Evolutionary conservation across 1,139 yeast species (phyloP), one percentile per base, ranked within the genome.

Genomic region (Arxiozyma heterogenica): DNA sequence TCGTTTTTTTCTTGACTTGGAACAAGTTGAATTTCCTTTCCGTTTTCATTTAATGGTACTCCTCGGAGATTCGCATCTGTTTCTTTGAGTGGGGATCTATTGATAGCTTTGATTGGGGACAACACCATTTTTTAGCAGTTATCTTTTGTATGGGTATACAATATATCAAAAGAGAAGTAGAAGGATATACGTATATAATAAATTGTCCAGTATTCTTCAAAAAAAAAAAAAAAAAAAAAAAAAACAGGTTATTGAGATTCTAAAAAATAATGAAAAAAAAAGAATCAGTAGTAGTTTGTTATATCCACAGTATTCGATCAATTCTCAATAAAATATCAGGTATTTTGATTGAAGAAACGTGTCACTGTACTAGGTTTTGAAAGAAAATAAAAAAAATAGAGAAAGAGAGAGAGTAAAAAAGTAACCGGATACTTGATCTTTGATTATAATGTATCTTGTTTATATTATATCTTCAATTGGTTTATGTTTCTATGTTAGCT

Each of bases 81-180:
- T 50, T 67, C 70, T 53, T 64, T 66, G 55, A 68, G 55, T 12
- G 71, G 71, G 17, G 71, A 66, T 50, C 69, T 54, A 30, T 54
- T 54, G 17, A 55, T 44, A 47, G 55, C 49, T 49, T 57, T 57
- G n/a, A 54, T 53, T n/a, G 60, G 62, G 11, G 60, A 58, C 18
- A 54, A 53, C 57, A 57, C 55, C 44, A 46, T 46, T 22, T 27
- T 44, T 7, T 17, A 22, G 20, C 8, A 12, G 18, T 43, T n/a
- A 25, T n/a, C 5, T 22, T 44, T 25, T 44, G 18, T 23, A 34
- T 11, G n/a, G 2, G 8, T 27, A 8, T 27, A 27, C 9, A 27
- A 27, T 27, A 27, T 27, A 27, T 27, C 30, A 27, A 27, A 27
- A 27, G 11, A 8, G 11, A 27, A 27, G 8, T 27, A 34, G 15